Evolutionary conservation across 2,329 filamentous ascomycete species (phyloP).

Genomic region (Dactylonectria macrodidyma): DNA sequence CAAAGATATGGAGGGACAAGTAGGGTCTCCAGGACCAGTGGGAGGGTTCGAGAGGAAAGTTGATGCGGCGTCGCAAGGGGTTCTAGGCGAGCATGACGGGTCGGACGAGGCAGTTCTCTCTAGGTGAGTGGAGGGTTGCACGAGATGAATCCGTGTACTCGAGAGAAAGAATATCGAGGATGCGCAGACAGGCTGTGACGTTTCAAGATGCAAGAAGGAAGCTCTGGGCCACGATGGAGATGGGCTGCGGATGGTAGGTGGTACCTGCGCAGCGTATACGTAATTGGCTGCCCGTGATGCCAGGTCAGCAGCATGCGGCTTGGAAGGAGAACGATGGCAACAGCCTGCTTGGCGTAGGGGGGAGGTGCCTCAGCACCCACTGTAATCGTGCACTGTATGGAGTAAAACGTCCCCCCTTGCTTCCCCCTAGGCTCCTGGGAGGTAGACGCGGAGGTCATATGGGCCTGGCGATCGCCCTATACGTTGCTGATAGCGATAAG

Average conservation of each 20-base stretch:
- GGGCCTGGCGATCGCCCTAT: constrained; percentile 10
- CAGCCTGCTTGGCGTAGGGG: constrained; percentile 7
- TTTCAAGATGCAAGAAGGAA: constrained; percentile 28
- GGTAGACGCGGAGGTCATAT: background rate
- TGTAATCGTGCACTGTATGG: background rate
- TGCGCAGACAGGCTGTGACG: constrained; percentile 4
- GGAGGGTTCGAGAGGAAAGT: constrained; percentile 12
- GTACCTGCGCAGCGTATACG: constrained; percentile 41
- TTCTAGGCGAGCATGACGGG: constrained; percentile 28
- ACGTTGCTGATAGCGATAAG: constrained; percentile 25
- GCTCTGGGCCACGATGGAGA: constrained; percentile 19
- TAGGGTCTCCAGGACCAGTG: constrained; percentile 8
- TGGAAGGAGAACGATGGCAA: constrained; percentile 15
- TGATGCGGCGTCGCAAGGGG: constrained; percentile 23
- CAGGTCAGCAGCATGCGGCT: constrained; percentile 41
- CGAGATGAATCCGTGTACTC: background rate
- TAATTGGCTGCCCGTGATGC: constrained; percentile 48
- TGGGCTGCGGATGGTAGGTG: constrained; percentile 9
- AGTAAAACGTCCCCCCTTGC: constrained; percentile 1
- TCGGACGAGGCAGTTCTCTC: constrained; percentile 1
- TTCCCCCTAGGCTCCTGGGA: background rate
- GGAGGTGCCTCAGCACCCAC: background rate
- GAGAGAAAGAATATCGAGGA: constrained; percentile 9
- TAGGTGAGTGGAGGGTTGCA: background rate
- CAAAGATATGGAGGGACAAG: constrained; percentile 15